Conservation (phyloP, 441 rosid genomes). For the Flueggea neowawraea region DNA sequence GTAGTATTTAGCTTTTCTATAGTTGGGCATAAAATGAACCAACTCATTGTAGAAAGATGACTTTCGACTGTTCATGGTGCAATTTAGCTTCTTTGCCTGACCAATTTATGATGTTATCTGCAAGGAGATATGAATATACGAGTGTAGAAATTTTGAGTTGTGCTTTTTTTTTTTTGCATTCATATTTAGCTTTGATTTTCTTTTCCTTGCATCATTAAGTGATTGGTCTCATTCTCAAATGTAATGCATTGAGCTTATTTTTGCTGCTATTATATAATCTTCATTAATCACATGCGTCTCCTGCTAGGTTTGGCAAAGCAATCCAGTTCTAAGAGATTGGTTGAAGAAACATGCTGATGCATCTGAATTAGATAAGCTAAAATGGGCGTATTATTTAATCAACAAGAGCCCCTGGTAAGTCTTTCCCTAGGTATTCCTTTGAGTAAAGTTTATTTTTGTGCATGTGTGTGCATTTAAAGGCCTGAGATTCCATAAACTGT, state of each 20-base stretch:
- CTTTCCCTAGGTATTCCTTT: conserved; percentile 2
- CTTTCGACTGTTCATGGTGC: neutral
- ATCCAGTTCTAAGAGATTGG: conserved; percentile 82
- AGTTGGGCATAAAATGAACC: neutral
- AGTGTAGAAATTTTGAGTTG: neutral
- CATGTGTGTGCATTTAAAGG: neutral
- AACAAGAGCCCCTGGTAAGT: conserved; percentile 92
- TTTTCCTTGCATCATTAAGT: neutral
- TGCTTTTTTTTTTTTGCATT: neutral
- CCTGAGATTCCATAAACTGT: too few species aligned
- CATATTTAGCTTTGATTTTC: neutral
- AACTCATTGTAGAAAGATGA: neutral
- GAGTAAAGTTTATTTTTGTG: neutral
- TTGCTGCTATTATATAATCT: conserved; percentile 4
- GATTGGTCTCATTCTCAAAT: neutral
- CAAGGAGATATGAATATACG: neutral
- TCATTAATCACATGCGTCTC: conserved; percentile 4
- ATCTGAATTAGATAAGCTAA: conserved; percentile 64
- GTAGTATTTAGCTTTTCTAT: neutral
- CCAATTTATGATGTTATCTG: neutral
- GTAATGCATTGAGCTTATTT: neutral
- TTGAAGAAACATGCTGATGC: conserved; percentile 63
- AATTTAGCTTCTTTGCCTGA: neutral
- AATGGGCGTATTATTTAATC: conserved; percentile 77
- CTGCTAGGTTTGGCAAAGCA: conserved; percentile 79